These are phyloP conservation scores for Hypomontagnella monticulosa DNA, from an alignment of 495 filamentous ascomycete genomes.

Conservation along the genomic window DNA sequence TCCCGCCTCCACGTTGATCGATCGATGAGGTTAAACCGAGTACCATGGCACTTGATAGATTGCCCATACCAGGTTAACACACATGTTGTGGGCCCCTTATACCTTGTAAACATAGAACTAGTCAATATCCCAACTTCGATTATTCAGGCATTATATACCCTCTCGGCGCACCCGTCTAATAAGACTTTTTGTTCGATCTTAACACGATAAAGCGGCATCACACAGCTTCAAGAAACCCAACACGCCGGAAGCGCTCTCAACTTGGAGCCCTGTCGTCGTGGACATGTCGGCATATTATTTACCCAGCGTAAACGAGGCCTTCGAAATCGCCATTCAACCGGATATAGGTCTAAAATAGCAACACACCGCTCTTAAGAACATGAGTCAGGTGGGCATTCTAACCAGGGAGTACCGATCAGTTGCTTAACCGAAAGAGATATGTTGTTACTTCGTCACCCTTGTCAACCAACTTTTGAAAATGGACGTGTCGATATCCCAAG, in stretches of 20 bases:
- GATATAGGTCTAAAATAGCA: no score
- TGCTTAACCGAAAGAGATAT: no score
- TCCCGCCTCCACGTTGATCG: not conserved
- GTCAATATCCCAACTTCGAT: not conserved
- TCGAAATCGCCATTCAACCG: no score
- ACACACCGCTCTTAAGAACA: no score
- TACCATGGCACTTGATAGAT: not conserved
- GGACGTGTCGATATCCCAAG: no score
- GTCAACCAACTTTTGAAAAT: no score
- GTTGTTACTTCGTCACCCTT: no score
- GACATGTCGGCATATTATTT: no score
- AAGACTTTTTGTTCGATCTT: not conserved
- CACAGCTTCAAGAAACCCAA: not conserved
- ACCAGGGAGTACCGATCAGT: no score
- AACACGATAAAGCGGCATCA: conserved; percentile 9
- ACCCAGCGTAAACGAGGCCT: no score
- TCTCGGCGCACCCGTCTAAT: not conserved
- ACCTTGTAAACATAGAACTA: not conserved
- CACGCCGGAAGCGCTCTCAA: not conserved
- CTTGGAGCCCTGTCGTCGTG: not conserved
- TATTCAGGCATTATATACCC: conserved; percentile 20
- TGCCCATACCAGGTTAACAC: not conserved
- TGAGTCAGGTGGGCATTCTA: no score
- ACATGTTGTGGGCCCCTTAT: conserved; percentile 2
- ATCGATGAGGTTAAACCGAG: conserved; percentile 14